Base-by-base conservation (phyloP, 176 grass and related monocot species). In the Hyparrhenia diplandra region DNA sequence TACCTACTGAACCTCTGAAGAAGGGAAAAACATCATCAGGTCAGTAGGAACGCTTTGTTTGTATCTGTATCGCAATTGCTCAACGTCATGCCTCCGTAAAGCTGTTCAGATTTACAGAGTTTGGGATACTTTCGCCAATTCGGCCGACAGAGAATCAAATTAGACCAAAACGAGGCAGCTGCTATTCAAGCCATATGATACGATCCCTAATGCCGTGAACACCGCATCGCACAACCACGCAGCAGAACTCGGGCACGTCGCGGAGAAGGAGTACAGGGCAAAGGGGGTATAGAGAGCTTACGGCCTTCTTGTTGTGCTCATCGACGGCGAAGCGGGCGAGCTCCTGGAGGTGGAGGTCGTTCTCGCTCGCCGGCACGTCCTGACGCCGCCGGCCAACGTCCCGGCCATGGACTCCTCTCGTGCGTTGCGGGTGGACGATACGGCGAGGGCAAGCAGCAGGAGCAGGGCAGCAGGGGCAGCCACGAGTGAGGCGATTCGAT, bases 241-340 rank as follows among this genome's bases (percentile, higher is more conserved):
- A 3, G 18, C n/a, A 12, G 16, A 67, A 67, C 36, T 11, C 59
- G 36, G 65, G 52, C 46, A 16, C 31, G 12, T 36, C 43, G 6
- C 16, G 32, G 14, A 71, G 31, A 64, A n/a, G n/a, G n/a, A n/a
- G n/a, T n/a, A 2, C 25, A 29, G 16, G 12, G 10, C 1, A 20
- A 29, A 30, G 5, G 12, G 21, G 18, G 35, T 4, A 36, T 0
- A 46, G 27, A 57, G n/a, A n/a, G 2, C 85, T 92, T 61, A 97
- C 94, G 43, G 94, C 43, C 69, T 84, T 94, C 43, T 97, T 94
- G 91, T 97, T 94, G 82, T 97, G 87, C 85, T 97, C 87, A 4
- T 80, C n/a, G 75, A 97, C 80, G 21, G 94, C 94, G 84, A 90
- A 97, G 34, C 82, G 94, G 51, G 89, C 94, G 82, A 97, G 89